Conservation (phyloP, 169 alveolate species). For the Cardiosporidium cionae region DNA sequence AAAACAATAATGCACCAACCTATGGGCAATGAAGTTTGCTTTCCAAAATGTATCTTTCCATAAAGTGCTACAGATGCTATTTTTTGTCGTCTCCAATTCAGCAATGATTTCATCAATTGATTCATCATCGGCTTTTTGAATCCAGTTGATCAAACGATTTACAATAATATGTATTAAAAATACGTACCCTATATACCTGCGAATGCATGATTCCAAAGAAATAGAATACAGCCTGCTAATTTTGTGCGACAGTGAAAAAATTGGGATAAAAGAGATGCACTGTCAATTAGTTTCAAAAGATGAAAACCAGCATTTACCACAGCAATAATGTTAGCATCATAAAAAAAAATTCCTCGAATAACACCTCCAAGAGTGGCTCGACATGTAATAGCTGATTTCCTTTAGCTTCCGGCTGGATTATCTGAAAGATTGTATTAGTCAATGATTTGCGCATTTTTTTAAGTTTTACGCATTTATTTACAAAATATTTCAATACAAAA, state of each 20-base stretch:
- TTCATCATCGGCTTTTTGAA: conserved; percentile 45
- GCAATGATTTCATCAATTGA: conserved; percentile 34
- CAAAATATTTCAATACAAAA: too few species aligned
- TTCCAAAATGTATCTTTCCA: conserved; percentile 20
- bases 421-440: too few species aligned
- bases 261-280: conserved; percentile 12
- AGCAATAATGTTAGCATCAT: conserved; percentile 52
- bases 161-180: conserved; percentile 36
- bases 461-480: too few species aligned
- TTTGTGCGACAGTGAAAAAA: conserved; percentile 19
- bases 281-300: not conserved
- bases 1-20: not conserved
- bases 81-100: not conserved
- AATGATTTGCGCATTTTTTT: too few species aligned
- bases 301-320: conserved; percentile 31
- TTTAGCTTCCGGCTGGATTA: too few species aligned
- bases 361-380: conserved; percentile 43
- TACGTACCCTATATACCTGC: conserved; percentile 22
- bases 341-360: conserved; percentile 58
- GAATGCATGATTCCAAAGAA: not conserved
- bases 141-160: conserved; percentile 39
- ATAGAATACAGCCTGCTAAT: not conserved
- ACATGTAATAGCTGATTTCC: too few species aligned
- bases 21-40: conserved; percentile 39
- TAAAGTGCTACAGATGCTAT: not conserved